Base-by-base conservation (phyloP, 306 rosid genomes). In the Canavalia gladiata region DNA sequence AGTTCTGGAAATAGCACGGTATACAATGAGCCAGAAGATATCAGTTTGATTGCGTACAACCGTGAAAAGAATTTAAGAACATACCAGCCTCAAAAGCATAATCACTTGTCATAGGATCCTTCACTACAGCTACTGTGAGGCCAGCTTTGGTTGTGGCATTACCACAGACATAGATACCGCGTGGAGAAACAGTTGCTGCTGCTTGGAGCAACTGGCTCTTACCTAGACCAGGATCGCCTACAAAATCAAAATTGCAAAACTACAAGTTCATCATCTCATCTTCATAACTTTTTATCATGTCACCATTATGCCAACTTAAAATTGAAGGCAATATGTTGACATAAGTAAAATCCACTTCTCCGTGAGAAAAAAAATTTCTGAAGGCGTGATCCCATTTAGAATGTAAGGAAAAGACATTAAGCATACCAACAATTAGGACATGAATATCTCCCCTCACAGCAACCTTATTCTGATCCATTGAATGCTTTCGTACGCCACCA, bases 381-480 rank as follows among this genome's bases (percentile, higher is more conserved):
- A 18, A 68, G 43, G 59, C 76, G 79, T 68, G 71, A 69, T 72
- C 83, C 72, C 64, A 35, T 74, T 54, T 68, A 71, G 74, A 74
- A 70, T 68, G 80, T 31, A 89, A 62, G 80, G 70, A 62, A 72
- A 76, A 73, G 79, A 68, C 72, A 82, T 60, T 50, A 82, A 76
- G 43, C 90, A 76, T 91, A 95, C 99, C 99, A 70, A 95, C 99
- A 80, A 93, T 84, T 74, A 95, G 82, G 85, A 93, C 94, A 90
- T 95, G 98, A 82, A 95, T 89, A 80, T 93, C 99, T 81, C 99
- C 97, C 87, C 99, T 88, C 52, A 95, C 99, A 75, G 97, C 97
- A 88, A 95, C 97, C 91, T 93, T 95, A 83, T 93, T 95, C 83
- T 85, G 91, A 86, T 95, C 97, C 87, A 85, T 89, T 74, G 93